Conservation (phyloP, 2,329 filamentous ascomycete species). For the Raffaelea deltoideospora region DNA sequence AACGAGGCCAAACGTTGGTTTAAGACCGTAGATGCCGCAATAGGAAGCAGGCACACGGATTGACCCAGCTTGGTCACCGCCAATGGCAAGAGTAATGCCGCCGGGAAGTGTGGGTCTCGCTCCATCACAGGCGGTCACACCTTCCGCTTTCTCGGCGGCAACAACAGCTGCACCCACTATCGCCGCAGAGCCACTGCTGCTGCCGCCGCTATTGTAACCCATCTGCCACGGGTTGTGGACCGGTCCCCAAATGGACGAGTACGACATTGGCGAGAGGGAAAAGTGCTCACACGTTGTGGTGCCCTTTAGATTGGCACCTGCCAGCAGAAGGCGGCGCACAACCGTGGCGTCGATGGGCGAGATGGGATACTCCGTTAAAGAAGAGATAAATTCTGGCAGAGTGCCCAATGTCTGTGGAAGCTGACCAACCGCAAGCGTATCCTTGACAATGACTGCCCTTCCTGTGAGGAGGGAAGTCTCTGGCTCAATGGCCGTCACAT, state of each 20-base stretch:
- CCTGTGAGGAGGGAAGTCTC: conserved; percentile 45
- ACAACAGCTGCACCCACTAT: conserved; percentile 13
- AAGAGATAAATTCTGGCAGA: conserved; percentile 22
- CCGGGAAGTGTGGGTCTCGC: too few species aligned
- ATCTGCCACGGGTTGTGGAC: conserved; percentile 57
- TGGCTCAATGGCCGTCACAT: conserved; percentile 5
- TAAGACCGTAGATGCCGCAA: conserved; percentile 26
- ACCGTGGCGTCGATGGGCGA: conserved; percentile 37
- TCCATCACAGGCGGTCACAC: conserved; percentile 31
- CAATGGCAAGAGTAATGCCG: conserved; percentile 36
- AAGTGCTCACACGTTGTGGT: conserved; percentile 56
- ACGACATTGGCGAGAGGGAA: conserved; percentile 38
- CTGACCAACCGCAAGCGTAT: conserved; percentile 58
- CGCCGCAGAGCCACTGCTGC: conserved; percentile 52
- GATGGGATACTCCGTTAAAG: conserved; percentile 44
- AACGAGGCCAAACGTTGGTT: conserved; percentile 31
- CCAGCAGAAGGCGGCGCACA: conserved; percentile 26
- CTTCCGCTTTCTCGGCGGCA: neutral
- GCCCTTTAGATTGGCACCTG: conserved; percentile 54
- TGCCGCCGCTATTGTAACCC: conserved; percentile 61
- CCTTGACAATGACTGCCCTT: conserved; percentile 58
- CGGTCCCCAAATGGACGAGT: conserved; percentile 62
- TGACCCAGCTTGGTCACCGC: conserved; percentile 58
- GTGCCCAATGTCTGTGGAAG: conserved; percentile 39
- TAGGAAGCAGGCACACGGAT: conserved; percentile 44